These are phyloP conservation scores for Amanita polypyramis DNA, from an alignment of 768 basidiomycete species.

Conservation along the genomic window DNA sequence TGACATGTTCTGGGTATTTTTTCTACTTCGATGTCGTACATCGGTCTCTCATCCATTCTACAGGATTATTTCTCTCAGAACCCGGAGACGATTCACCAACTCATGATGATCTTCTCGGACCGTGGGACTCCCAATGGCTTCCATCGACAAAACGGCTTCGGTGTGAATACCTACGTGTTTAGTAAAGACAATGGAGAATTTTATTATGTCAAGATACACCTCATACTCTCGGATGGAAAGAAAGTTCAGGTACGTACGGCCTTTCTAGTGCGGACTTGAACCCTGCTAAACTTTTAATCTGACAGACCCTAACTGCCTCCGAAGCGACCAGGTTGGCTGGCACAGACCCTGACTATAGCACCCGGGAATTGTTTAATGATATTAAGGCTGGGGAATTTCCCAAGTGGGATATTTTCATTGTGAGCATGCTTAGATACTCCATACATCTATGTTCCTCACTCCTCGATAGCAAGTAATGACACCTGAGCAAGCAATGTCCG, in stretches of 20 bases:
- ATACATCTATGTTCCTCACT: neutral
- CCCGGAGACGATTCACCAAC: slow-evolving; percentile 82
- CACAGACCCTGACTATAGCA: slow-evolving; percentile 80
- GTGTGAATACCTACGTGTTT: slow-evolving; percentile 87
- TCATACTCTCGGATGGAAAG: slow-evolving; percentile 65
- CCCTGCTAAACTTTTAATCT: slow-evolving; percentile 9
- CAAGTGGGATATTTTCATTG: slow-evolving; percentile 81
- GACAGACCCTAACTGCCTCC: slow-evolving; percentile 60
- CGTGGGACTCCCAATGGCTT: slow-evolving; percentile 89
- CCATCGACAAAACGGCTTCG: slow-evolving; percentile 85
- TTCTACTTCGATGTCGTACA: neutral
- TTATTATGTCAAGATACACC: slow-evolving; percentile 82
- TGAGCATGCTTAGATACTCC: slow-evolving; percentile 13
- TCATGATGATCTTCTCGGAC: slow-evolving; percentile 90
- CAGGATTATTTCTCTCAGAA: slow-evolving; percentile 86
- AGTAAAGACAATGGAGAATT: slow-evolving; percentile 77
- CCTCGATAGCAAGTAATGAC: slow-evolving; percentile 82
- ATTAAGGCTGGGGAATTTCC: slow-evolving; percentile 79
- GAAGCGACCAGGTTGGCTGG: slow-evolving; percentile 59
- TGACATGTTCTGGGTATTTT: slow-evolving; percentile 72
- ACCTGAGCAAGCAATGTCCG: slow-evolving; percentile 60
- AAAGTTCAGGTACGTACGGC: slow-evolving; percentile 60
- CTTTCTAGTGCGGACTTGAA: neutral
- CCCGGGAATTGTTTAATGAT: slow-evolving; percentile 63
- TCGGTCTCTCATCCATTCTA: slow-evolving; percentile 12